Base-by-base conservation (phyloP, 495 filamentous ascomycete genomes). In the Halenospora varia region DNA sequence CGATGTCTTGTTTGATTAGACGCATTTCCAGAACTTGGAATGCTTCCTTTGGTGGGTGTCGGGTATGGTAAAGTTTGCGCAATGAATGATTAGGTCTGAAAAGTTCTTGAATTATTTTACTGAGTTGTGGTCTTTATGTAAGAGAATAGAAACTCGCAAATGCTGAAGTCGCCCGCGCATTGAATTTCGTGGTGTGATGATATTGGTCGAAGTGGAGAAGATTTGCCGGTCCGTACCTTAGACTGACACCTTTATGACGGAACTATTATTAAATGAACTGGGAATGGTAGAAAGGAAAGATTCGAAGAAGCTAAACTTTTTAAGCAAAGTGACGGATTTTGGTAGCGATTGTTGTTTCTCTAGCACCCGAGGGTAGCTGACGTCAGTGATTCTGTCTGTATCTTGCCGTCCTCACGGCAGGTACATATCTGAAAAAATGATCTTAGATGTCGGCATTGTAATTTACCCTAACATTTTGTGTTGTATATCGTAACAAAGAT, bases 1-100 rank as follows among this genome's bases (percentile, higher is more conserved):
- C 84, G 56, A 95, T 85, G 52, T 86, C 79, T 51, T 85, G 82
- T 66, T 87, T 89, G 59, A 89, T 76, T 25, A 89, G 80, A 25
- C 84, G 80, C 88, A 91, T 91, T 8, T 47, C 72, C 65, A 44
- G 53, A 15, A 2, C 39, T 23, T 39, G 15, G 39, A 11, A 45
- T 17, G 19, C 23, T 25, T 40, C 4, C 6, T 4, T 45, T 1
- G 51, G 11, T 35, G 6, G 29, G 29, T 35, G 29, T 35, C 13
- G 29, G 29, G 29, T 35, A 6, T 35, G 4, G 9, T 50, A 25
- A n/a, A 11, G n/a, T 40, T 52, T 40, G 25, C 29, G 29, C 29
- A 13, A 13, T 35, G 29, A 35, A 35, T 35, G 6, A 35, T 13
- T 6, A 35, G 6, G 4, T 35, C 13, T 4, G 17, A 9, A 9